A percentile compares a stretch with the other conserved stretches of the same genome.
These are phyloP conservation scores for Synchytrium microbalum DNA, from an alignment of 371 early-diverging fungal genomes.

Conservation along the genomic window DNA sequence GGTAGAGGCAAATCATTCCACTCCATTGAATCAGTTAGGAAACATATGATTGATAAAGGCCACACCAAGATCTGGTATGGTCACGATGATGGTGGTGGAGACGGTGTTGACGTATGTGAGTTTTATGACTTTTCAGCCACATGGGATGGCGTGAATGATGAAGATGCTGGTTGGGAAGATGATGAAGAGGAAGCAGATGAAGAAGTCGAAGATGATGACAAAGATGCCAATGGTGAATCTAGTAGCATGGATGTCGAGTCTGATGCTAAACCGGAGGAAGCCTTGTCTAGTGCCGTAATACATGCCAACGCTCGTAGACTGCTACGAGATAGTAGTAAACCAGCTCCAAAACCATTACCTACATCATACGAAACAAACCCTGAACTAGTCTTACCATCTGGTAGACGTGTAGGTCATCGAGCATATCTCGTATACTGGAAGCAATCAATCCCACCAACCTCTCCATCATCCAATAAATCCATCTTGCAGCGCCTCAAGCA, in stretches of 20 bases:
- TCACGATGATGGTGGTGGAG: constrained; percentile 75
- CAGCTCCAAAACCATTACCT: neutral
- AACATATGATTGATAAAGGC: constrained; percentile 92
- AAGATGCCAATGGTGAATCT: constrained; percentile 18
- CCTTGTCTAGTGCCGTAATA: neutral
- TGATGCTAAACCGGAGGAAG: constrained; percentile 12
- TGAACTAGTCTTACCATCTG: constrained; percentile 79
- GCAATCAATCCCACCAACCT: constrained; percentile 56
- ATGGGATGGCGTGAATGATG: constrained; percentile 45
- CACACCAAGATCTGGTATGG: constrained; percentile 92
- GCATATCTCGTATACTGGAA: constrained; percentile 72
- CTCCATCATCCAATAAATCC: constrained; percentile 48
- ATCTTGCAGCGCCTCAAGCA: constrained; percentile 51
- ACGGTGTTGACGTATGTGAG: constrained; percentile 81
- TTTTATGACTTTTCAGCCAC: constrained; percentile 79
- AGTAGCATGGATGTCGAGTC: constrained; percentile 34
- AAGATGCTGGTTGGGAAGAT: constrained; percentile 44
- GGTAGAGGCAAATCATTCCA: constrained; percentile 78
- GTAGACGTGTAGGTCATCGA: constrained; percentile 77
- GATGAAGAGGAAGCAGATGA: constrained; percentile 26
- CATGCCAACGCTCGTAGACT: constrained; percentile 1
- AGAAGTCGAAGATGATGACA: constrained; percentile 16
- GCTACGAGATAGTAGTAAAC: neutral
- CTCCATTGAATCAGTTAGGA: constrained; percentile 83
- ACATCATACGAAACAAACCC: constrained; percentile 26